Percentiles rank a stretch among this genome's conserved stretches.
phyloP scores from a whole-genome alignment of 345 rosid genomes.

The Brassica napus region DNA sequence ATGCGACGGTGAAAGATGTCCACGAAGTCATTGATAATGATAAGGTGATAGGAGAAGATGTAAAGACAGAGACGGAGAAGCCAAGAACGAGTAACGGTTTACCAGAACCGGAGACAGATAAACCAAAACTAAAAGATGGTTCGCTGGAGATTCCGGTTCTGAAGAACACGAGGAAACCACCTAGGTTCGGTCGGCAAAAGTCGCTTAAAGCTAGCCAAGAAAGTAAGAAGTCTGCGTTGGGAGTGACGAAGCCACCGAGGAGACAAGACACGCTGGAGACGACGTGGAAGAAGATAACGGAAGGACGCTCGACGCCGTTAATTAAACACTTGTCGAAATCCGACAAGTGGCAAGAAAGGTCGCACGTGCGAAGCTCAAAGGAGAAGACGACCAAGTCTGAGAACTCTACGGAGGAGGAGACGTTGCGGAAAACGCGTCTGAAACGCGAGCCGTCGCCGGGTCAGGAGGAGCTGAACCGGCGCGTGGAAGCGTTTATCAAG shows the following conservation, averaged over 20 bases:
- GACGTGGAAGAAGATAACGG: constrained; percentile 92
- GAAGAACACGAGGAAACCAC: constrained; percentile 46
- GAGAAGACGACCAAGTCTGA: constrained; percentile 56
- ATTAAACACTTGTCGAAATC: constrained; percentile 77
- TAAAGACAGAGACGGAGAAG: background rate
- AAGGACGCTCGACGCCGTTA: constrained; percentile 81
- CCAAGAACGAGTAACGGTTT: constrained; percentile 43
- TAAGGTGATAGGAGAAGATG: background rate
- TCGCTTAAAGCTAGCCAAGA: constrained; percentile 52
- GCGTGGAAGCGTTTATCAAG: constrained; percentile 87
- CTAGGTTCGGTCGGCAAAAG: constrained; percentile 57
- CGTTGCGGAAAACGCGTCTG: background rate
- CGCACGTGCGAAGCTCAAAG: background rate
- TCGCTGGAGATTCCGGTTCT: constrained; percentile 44
- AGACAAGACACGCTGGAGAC: constrained; percentile 80
- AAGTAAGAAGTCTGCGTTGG: constrained; percentile 51
- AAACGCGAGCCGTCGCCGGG: constrained; percentile 69
- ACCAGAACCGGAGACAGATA: background rate
- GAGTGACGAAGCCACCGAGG: constrained; percentile 50
- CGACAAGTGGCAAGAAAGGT: constrained; percentile 61
- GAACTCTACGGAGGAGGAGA: constrained; percentile 25
- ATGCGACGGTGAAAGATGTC: background rate
- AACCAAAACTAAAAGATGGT: constrained; percentile 39
- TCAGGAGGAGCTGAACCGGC: constrained; percentile 88
- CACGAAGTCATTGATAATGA: constrained; percentile 2